Conservation (phyloP, 305 asterid genomes). For the Fraxinus albicans region DNA sequence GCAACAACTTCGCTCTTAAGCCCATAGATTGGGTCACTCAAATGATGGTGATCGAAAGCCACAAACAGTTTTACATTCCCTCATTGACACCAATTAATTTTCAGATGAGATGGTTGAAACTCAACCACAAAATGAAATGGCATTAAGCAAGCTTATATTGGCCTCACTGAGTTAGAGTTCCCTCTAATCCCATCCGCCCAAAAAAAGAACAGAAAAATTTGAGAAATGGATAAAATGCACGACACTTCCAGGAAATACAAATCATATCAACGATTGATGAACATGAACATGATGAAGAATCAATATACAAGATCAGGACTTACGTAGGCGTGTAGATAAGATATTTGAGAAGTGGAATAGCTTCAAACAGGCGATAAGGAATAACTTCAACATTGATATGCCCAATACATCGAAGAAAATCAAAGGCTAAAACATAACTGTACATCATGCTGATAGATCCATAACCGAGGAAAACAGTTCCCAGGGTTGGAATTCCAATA, state of each 20-base stretch:
- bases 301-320: constrained; percentile 27
- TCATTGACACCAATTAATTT: not conserved
- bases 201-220: not conserved
- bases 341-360: constrained; percentile 56
- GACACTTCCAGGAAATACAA: not conserved
- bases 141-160: not conserved
- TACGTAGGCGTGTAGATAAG: constrained; percentile 76
- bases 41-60: not conserved
- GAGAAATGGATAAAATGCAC: not conserved
- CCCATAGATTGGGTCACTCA: not conserved
- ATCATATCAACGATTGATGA: not conserved
- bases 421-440: constrained; percentile 65
- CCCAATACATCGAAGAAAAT: constrained; percentile 79
- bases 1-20: not conserved
- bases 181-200: not conserved
- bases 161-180: not conserved
- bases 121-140: not conserved
- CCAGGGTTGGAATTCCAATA: constrained; percentile 68
- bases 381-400: constrained; percentile 75
- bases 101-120: not conserved
- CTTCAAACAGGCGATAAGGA: constrained; percentile 47
- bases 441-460: constrained; percentile 73
- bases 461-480: constrained; percentile 56
- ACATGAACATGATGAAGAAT: not conserved
- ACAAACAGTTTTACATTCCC: not conserved